Base-by-base conservation (phyloP, 345 rosid genomes). In the Arabidopsis suecica region DNA sequence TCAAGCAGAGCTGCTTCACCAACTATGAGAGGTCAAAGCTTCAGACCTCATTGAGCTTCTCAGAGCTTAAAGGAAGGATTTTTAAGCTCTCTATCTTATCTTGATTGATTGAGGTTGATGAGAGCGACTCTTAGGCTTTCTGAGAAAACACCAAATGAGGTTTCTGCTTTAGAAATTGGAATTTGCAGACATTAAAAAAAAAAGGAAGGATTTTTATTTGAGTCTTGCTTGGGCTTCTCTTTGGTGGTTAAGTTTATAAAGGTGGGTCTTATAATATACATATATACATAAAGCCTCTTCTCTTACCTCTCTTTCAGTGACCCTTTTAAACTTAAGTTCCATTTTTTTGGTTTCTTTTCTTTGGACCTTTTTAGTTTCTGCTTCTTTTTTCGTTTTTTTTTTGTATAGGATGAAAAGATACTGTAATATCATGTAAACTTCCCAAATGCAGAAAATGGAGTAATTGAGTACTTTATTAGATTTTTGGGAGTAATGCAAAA, bases 1-100 rank as follows among this genome's bases (percentile, higher is more conserved):
- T 37, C 93, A 90, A 78, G 97, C 98, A 33, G 99, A 95, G 81
- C 92, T 95, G 61, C 97, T 95, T 77, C 83, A 59, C 34, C 78
- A 66, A 67, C 73, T 72, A 9, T 78, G 59, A 78, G 16, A 57
- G 28, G 59, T 49, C 37, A 61, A 54, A 67, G 78, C 81, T 61
- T 72, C 22, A 66, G 42, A 18, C 60, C 30, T 28, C 76, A 64
- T 9, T 37, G 65, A 71, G 62, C 61, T 65, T 48, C 48, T 63
- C 65, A 36, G 44, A 54, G 36, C 28, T 37, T 38, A 62, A 47
- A 61, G 64, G 54, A 38, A 63, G 25, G 37, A 18, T 4, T 36
- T 20, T 62, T 3, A 55, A 38, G 75, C 71, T 54, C 69, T 42
- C 49, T 47, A 11, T 34, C 51, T 28, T 2, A 3, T 57, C 51